Conservation (phyloP, 2,329 filamentous ascomycete species). For the Endoconidiophora polonica region DNA sequence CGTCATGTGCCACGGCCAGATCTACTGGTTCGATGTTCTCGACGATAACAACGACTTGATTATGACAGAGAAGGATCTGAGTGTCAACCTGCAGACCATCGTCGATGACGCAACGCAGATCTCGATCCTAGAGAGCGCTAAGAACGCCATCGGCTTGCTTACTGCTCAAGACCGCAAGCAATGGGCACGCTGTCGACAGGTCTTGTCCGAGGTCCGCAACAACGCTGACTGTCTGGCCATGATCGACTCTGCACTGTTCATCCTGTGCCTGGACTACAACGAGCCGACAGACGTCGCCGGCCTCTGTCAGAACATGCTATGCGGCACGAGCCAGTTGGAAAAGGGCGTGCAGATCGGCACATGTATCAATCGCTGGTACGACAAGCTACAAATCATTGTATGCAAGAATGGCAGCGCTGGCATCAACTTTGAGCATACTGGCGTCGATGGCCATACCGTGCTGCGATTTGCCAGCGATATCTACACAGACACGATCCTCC, state of each 20-base stretch:
- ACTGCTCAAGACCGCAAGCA: slow-evolving; percentile 94
- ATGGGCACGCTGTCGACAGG: slow-evolving; percentile 81
- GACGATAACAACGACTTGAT: slow-evolving; percentile 90
- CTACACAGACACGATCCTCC: slow-evolving; percentile 93
- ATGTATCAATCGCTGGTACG: slow-evolving; percentile 97
- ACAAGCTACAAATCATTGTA: slow-evolving; percentile 97
- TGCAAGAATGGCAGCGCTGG: slow-evolving; percentile 97
- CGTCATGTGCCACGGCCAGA: slow-evolving; percentile 84
- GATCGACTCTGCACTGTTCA: slow-evolving; percentile 83
- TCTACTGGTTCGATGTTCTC: slow-evolving; percentile 97
- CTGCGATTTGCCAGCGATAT: slow-evolving; percentile 90
- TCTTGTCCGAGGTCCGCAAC: slow-evolving; percentile 76
- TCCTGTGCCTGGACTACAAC: slow-evolving; percentile 83
- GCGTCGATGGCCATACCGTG: slow-evolving; percentile 93
- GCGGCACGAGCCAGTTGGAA: slow-evolving; percentile 80
- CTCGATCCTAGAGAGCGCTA: slow-evolving; percentile 87
- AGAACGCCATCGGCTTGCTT: slow-evolving; percentile 78
- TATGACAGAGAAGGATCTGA: slow-evolving; percentile 90
- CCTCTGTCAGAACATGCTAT: slow-evolving; percentile 97
- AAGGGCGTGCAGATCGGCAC: slow-evolving; percentile 92
- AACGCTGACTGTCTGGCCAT: slow-evolving; percentile 94
- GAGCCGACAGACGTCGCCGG: slow-evolving; percentile 66
- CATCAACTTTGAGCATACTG: slow-evolving; percentile 98
- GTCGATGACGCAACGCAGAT: slow-evolving; percentile 79
- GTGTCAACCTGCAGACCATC: slow-evolving; percentile 80